These are phyloP conservation scores for Saprolegnia parasitica DNA, from an alignment of 352 stramenopile species.

Conservation along the genomic window DNA sequence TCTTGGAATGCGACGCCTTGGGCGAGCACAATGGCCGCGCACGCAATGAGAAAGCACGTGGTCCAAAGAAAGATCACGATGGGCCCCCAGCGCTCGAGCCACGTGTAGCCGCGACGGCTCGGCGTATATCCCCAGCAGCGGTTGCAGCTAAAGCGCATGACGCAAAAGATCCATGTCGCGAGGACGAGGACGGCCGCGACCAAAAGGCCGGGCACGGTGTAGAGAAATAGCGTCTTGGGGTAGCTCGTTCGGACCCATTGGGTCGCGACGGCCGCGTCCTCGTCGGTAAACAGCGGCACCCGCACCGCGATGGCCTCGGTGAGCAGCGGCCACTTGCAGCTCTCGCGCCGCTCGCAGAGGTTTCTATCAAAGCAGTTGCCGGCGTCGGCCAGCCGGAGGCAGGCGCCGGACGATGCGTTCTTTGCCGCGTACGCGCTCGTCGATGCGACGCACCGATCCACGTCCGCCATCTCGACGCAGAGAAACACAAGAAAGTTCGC, in stretches of 20 bases:
- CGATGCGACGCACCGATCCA: neutral
- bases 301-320: neutral
- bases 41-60: neutral
- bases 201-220: neutral
- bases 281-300: neutral
- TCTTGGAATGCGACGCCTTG: neutral
- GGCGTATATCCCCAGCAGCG: neutral
- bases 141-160: slow-evolving; percentile 14
- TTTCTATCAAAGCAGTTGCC: slow-evolving; percentile 12
- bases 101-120: neutral
- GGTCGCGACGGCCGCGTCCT: neutral
- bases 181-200: neutral
- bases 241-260: neutral
- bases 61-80: neutral
- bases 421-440: neutral
- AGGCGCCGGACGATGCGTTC: neutral
- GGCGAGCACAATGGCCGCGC: neutral
- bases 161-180: neutral
- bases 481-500: neutral
- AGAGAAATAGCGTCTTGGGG: neutral
- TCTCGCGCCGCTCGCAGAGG: slow-evolving; percentile 16
- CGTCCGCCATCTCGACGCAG: neutral
- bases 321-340: slow-evolving; percentile 3
- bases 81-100: slow-evolving; percentile 2
- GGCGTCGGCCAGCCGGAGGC: neutral